These are phyloP conservation scores for Solanum microdontum DNA, from an alignment of 257 asterid genomes.

Conservation along the genomic window DNA sequence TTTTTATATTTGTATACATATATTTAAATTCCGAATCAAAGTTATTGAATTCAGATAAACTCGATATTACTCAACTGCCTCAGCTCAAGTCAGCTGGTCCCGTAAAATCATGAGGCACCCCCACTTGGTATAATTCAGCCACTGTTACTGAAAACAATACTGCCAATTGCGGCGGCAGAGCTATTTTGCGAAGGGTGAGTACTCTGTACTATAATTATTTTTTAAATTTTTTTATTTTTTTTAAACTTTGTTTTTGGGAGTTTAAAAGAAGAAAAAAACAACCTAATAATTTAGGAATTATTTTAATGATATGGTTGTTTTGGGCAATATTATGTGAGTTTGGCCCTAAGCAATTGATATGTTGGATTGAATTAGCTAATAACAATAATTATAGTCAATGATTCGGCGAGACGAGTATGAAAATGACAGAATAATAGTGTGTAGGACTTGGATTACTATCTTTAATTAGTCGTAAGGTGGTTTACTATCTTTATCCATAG, in stretches of 20 bases:
- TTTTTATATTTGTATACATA: background rate
- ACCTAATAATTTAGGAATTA: background rate
- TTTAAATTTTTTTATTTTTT: background rate
- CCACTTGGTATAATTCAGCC: background rate
- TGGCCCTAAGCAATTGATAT: background rate
- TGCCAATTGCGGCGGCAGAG: background rate
- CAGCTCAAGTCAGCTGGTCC: background rate
- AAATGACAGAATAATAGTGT: background rate
- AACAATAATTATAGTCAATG: background rate
- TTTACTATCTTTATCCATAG: background rate
- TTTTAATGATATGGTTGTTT: background rate
- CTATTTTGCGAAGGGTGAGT: background rate
- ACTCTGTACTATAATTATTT: background rate
- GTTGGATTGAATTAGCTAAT: background rate
- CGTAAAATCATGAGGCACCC: background rate
- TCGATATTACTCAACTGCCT: background rate
- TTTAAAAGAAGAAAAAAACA: background rate
- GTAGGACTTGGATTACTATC: background rate
- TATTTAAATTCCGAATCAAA: fast-evolving
- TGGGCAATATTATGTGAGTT: background rate
- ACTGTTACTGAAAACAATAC: background rate
- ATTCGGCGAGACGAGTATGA: background rate
- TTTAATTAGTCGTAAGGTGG: background rate
- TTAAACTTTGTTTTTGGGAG: background rate
- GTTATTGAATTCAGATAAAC: background rate